A percentile compares a stretch with the other conserved stretches of the same genome.
These are phyloP conservation scores for Boletus rex-veris DNA, from an alignment of 768 basidiomycete genomes.

Conservation along the genomic window DNA sequence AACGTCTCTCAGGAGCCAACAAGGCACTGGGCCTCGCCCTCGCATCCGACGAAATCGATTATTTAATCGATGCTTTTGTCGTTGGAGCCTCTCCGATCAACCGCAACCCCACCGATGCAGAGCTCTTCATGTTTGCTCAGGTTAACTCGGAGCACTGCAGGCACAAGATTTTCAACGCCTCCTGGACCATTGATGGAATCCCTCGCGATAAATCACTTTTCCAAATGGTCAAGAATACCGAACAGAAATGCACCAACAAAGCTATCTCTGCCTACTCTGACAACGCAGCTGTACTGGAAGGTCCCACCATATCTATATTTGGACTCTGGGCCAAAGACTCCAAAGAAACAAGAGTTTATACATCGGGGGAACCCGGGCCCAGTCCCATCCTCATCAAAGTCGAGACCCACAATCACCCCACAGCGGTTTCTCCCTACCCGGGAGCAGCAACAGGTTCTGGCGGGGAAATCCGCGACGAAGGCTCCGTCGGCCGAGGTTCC, in stretches of 20 bases:
- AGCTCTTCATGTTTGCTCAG: slow-evolving; percentile 99
- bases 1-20: slow-evolving; percentile 74
- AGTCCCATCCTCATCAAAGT: slow-evolving; percentile 95
- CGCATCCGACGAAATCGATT: slow-evolving; percentile 84
- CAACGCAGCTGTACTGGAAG: slow-evolving; percentile 93
- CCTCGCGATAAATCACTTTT: slow-evolving; percentile 74
- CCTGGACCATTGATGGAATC: slow-evolving; percentile 84
- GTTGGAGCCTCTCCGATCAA: slow-evolving; percentile 61
- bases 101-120: slow-evolving; percentile 93
- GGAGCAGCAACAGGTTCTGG: slow-evolving; percentile 99
- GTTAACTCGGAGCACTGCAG: slow-evolving; percentile 99
- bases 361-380: slow-evolving; percentile 52
- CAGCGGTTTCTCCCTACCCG: slow-evolving; percentile 95
- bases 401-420: slow-evolving; percentile 99
- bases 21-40: slow-evolving; percentile 86
- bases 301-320: slow-evolving; percentile 68
- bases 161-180: slow-evolving; percentile 99
- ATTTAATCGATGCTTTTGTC: slow-evolving; percentile 85
- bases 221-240: slow-evolving; percentile 97
- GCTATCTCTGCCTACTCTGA: slow-evolving; percentile 98
- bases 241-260: slow-evolving; percentile 65
- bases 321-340: slow-evolving; percentile 40
- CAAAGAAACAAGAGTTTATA: slow-evolving; percentile 45
- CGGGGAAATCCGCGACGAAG: slow-evolving; percentile 98
- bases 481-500: slow-evolving; percentile 91